phyloP scores from a whole-genome alignment of 768 basidiomycete species.

The Mycena polygramma region DNA sequence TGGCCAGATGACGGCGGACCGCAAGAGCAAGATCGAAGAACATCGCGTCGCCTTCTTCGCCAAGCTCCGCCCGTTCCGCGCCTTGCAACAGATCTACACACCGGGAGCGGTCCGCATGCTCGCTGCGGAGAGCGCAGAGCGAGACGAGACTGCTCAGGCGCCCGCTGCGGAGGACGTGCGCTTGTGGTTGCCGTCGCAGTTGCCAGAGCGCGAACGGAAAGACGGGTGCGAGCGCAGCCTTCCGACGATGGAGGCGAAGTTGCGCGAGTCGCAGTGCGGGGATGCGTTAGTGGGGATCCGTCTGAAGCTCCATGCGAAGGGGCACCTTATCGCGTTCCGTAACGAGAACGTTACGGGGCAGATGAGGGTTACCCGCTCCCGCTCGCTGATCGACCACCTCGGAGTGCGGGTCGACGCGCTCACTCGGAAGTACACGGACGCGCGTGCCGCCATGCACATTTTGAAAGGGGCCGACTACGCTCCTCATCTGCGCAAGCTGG shows the following conservation, averaged over 20 bases:
- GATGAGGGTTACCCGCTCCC: slow-evolving; percentile 6
- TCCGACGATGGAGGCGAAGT: not conserved
- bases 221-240: not conserved
- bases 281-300: not conserved
- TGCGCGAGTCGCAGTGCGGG: not conserved
- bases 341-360: slow-evolving; percentile 1
- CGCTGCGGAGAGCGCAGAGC: not conserved
- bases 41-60: too few species aligned
- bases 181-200: not conserved
- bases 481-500: slow-evolving; percentile 6
- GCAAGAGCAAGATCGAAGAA: slow-evolving; percentile 15
- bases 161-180: not conserved
- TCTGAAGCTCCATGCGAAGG: slow-evolving; percentile 5
- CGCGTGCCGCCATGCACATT: not conserved
- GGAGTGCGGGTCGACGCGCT: not conserved
- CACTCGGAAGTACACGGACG: not conserved
- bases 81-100: not conserved
- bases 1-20: slow-evolving; percentile 6
- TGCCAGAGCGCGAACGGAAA: not conserved
- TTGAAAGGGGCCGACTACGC: not conserved
- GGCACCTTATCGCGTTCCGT: slow-evolving; percentile 12
- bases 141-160: not conserved
- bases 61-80: too few species aligned
- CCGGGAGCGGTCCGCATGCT: not conserved
- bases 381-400: slow-evolving; percentile 7